Base-by-base conservation (phyloP, 2,329 filamentous ascomycete species). In the Penicillium janthinellum region DNA sequence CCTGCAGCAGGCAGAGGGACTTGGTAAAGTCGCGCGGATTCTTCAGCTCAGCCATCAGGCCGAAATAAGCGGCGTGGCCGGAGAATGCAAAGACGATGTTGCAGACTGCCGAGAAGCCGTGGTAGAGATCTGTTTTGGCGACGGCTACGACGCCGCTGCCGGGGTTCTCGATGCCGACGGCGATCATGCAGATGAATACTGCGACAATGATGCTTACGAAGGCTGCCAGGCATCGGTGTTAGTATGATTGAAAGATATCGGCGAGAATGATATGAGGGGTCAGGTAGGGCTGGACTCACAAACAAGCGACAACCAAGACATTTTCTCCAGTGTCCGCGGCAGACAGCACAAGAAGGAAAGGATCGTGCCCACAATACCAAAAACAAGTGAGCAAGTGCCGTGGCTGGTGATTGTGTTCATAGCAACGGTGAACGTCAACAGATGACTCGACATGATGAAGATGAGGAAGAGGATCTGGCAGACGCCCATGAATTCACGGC, bases 51-150 rank as follows among this genome's bases (percentile, higher is more conserved):
- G 82, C 81, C 67, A 88, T 85, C 70, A 90, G 83, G 62, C 80
- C 82, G 73, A 89, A 89, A 77, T 90, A 90, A 62, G 86, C 86
- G n/a, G 87, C 84, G 68, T 89, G 86, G 37, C 86, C 86, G 56
- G 86, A 81, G 77, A 88, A 92, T 57, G 89, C 88, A 61, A 91
- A 86, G 61, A 90, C 81, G 55, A 92, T 91, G 77, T 90, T 90
- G 69, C 80, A 82, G 48, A 89, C 81, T 17, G 85, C 82, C 14
- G 86, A 80, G 69, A 89, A 88, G 20, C 79, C 86, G 47, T 84
- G 79, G 48, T 79, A 78, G 41, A 89, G 79, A 37, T 75, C 75
- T 1, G 83, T 73, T 4, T 79, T 63, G 20, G 75, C 73, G 14
- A 76, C 73, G 20, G 76, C 74, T 17, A 75, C 66, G 41, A 80